phyloP scores from a whole-genome alignment of 805 yeast species.

The Brettanomyces bruxellensis region DNA sequence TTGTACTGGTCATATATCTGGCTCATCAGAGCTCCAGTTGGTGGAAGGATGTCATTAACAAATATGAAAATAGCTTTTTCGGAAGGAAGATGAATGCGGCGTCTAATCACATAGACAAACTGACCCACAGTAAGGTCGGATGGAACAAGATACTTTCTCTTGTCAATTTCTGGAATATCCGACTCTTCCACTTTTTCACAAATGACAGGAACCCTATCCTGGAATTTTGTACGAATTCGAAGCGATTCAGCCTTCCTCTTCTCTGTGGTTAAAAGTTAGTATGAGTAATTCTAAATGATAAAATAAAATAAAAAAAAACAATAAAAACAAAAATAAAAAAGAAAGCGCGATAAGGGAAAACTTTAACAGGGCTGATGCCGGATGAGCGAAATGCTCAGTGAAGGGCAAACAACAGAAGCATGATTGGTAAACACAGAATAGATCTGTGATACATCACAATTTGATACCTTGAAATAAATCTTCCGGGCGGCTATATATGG shows the following conservation, averaged over 20 bases:
- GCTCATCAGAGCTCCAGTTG: constrained; percentile 95
- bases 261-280: constrained; percentile 26
- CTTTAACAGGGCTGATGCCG: neutral
- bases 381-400: too few species aligned
- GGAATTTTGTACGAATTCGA: constrained; percentile 80
- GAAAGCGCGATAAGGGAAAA: neutral
- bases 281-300: neutral
- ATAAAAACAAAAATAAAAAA: neutral
- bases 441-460: too few species aligned
- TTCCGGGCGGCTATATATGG: neutral
- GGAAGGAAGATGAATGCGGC: constrained; percentile 89
- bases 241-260: constrained; percentile 93
- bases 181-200: constrained; percentile 97
- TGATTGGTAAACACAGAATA: too few species aligned
- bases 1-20: constrained; percentile 93
- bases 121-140: constrained; percentile 96
- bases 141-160: constrained; percentile 94
- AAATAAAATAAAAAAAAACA: neutral
- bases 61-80: constrained; percentile 97
- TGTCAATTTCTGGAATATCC: constrained; percentile 92
- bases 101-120: constrained; percentile 94
- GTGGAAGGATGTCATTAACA: constrained; percentile 94
- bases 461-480: neutral
- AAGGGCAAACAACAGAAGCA: too few species aligned
- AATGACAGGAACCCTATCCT: constrained; percentile 91